Conservation (phyloP, 768 basidiomycete genomes). For the Hypholoma sublateritium region DNA sequence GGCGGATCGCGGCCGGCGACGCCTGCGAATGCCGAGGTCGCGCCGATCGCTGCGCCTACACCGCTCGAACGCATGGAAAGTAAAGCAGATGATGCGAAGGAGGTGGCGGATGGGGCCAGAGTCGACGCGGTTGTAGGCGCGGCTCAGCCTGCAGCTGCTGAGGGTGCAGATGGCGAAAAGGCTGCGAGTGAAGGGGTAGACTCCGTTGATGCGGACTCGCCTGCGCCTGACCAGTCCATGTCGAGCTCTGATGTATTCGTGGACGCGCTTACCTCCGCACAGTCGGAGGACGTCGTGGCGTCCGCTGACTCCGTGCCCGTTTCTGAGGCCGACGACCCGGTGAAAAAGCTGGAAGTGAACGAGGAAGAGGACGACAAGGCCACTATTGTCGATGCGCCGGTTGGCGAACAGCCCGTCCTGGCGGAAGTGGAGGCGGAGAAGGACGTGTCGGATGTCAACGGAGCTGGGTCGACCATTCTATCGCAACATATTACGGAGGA, state of each 20-base stretch:
- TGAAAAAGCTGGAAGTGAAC: background rate
- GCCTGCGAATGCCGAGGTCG: conserved; percentile 16
- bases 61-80: background rate
- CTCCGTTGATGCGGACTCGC: background rate
- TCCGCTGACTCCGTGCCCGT: background rate
- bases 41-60: background rate
- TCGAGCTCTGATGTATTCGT: conserved; percentile 15
- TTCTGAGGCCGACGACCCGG: background rate
- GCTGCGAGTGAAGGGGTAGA: background rate
- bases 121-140: background rate
- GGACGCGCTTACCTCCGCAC: conserved; percentile 13
- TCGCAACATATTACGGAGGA: background rate
- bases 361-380: conserved; percentile 8
- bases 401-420: background rate
- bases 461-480: background rate
- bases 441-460: background rate
- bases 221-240: background rate
- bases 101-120: background rate
- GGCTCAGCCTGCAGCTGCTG: conserved; percentile 7
- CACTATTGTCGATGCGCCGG: background rate
- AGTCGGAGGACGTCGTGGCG: no score
- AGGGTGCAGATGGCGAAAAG: conserved; percentile 1
- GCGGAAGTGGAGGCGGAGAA: background rate
- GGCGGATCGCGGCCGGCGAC: conserved; percentile 27
- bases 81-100: background rate